These are phyloP conservation scores for Neckera pumila DNA, from an alignment of 225 moss, liverwort and hornwort species.

Conservation along the genomic window DNA sequence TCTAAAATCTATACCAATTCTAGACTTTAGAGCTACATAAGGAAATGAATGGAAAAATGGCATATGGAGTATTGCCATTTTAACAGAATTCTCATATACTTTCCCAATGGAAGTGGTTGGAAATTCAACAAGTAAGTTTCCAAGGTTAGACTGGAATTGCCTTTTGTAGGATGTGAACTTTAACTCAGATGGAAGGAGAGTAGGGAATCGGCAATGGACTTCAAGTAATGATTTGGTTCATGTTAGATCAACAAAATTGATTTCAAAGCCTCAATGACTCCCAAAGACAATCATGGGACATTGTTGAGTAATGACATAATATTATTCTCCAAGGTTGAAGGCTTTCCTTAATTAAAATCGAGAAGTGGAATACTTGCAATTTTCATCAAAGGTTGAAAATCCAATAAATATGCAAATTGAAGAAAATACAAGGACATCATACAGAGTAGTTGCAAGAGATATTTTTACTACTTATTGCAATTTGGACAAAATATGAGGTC, in stretches of 20 bases:
- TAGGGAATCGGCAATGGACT: fast-evolving
- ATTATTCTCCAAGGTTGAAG: background rate
- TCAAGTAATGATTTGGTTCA: background rate
- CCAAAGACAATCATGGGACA: background rate
- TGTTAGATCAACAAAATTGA: too few relatives aligned
- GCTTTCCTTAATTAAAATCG: background rate
- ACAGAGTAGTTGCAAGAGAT: background rate
- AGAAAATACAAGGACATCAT: too few relatives aligned
- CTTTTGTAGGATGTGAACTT: background rate
- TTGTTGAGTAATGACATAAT: background rate
- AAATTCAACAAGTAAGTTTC: background rate
- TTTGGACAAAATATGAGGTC: background rate
- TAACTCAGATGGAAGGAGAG: background rate
- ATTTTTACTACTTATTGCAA: background rate
- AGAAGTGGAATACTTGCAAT: background rate
- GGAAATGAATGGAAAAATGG: too few relatives aligned
- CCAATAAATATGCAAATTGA: background rate
- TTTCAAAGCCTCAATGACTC: background rate
- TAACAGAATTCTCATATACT: too few relatives aligned
- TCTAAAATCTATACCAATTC: too few relatives aligned
- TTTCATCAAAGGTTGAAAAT: background rate
- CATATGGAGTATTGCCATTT: too few relatives aligned
- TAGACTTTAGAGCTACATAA: too few relatives aligned
- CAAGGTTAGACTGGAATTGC: background rate
- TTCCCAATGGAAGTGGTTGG: fast-evolving